Base-by-base conservation (phyloP, 768 basidiomycete species). In the Tylopilus sp. region DNA sequence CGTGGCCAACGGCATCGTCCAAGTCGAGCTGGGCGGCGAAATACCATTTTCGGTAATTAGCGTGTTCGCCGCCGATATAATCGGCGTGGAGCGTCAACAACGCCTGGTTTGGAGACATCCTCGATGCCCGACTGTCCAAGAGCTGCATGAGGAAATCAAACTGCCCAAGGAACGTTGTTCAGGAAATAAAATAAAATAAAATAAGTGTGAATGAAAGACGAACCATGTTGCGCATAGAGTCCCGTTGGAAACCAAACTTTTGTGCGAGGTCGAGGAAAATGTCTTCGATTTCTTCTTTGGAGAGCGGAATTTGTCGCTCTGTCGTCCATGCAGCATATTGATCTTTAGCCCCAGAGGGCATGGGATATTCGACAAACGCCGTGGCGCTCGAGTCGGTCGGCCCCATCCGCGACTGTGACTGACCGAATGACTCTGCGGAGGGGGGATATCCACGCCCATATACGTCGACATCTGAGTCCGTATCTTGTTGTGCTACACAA, bases 21-120 rank as follows among this genome's bases (percentile, higher is more conserved):
- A 98, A 86, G 69, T 98, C 95, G 53, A 99, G 84, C 69, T 99
- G 97, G 18, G 95, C 94, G 25, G 95, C 97, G 69, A 98, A 99
- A 74, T 99, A 99, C 97, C 97, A 98, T 74, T 98, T 98, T 55
- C 97, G 90, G 73, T 98, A 98, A 75, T 98, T 98, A 44, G 97
- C 92, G 63, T 98, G 88, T 69, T 95, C 90, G 3, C 97, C 97
- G 20, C 97, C 97, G 61, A 99, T 98, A 71, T 98, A 99, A 69
- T 98, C 97, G 51, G 95, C 97, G 62, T 99, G 97, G 2, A 99
- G 79, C 0, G 95, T 98, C 48, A 97, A 77, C 21, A 98, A 75
- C 1, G 97, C 97, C 66, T 95, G 92, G 65, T 92, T 89, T 10
- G 97, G 95, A 0, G 92, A 86, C 95, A 98, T 98, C 40, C 97